Conservation (phyloP, 2,329 filamentous ascomycete species). For the Massarina eburnea region DNA sequence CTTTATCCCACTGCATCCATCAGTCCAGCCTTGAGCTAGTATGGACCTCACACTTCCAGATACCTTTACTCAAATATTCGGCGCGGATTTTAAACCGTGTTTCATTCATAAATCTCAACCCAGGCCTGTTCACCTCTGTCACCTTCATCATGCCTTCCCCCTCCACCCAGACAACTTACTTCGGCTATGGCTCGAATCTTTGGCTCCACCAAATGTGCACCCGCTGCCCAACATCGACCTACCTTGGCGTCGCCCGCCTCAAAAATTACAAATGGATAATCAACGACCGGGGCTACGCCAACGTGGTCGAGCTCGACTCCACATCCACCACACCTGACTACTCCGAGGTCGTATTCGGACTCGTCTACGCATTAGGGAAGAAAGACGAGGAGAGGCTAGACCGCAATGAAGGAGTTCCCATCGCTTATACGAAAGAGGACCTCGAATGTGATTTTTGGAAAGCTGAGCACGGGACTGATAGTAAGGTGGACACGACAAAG, state of each 20-base stretch:
- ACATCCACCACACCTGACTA: slow-evolving; percentile 1
- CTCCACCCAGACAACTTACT: slow-evolving; percentile 55
- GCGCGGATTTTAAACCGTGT: too few species aligned
- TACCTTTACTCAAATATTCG: too few species aligned
- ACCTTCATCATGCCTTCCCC: slow-evolving; percentile 2
- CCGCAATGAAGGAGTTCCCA: slow-evolving; percentile 63
- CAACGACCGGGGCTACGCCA: slow-evolving; percentile 68
- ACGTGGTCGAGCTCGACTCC: slow-evolving; percentile 52
- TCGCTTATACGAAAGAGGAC: slow-evolving; percentile 59
- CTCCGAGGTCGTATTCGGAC: slow-evolving; percentile 33
- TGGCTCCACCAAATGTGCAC: slow-evolving; percentile 64
- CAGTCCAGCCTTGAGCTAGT: too few species aligned
- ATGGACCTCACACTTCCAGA: too few species aligned
- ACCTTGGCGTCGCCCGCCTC: slow-evolving; percentile 61
- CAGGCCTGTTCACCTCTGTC: neutral
- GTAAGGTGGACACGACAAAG: slow-evolving; percentile 20
- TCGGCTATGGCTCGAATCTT: slow-evolving; percentile 72
- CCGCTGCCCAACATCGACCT: slow-evolving; percentile 60
- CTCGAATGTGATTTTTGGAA: slow-evolving; percentile 50
- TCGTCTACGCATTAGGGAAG: slow-evolving; percentile 32
- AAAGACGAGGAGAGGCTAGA: slow-evolving; percentile 37
- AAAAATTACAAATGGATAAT: slow-evolving; percentile 65
- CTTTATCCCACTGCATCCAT: too few species aligned
- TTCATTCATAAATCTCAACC: too few species aligned
- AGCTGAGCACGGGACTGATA: neutral